Evolutionary conservation across 2,329 filamentous ascomycete genomes (phyloP), one percentile per base, ranked within the genome.

Genomic region (Fusarium armeniacum): DNA sequence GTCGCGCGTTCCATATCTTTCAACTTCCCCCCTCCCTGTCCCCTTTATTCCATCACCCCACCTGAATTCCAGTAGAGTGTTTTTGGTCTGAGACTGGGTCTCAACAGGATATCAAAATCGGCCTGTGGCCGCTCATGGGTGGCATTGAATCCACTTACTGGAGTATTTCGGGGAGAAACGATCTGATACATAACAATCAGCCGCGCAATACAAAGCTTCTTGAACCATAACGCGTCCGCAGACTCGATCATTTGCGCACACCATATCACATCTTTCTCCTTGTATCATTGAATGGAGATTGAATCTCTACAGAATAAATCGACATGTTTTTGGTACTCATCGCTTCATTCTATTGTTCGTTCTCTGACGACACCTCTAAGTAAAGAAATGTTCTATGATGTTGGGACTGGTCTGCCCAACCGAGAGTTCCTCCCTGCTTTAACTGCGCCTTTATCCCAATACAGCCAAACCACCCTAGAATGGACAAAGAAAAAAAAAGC

Each of bases 321-420:
- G 18, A 16, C 20, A 43, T 18, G 16, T 18, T 36, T 49, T 49
- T n/a, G 9, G 40, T 53, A 30, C 55, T 75, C 69, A 65, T 74
- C 60, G 60, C 71, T 67, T 74, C 72, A 51, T 75, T 67, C 57
- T 61, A 57, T 50, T 61, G 59, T 61, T 68, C 60, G 60, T 71
- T 65, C 54, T 55, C 60, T 56, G 59, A 72, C 56, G 63, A 65
- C 55, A 33, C 56, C 62, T 65, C 69, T 69, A 73, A 58, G 52
- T 52, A 62, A 69, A 65, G 65, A 56, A 51, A 55, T 57, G 58
- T 69, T 73, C 72, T 74, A 74, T 72, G 45, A 43, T 72, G 44
- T 69, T 61, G 46, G 41, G 51, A 26, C 41, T 41, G 40, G 58
- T 49, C 53, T 66, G 51, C 59, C 49, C 58, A 44, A 40, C 43